Base-by-base conservation (phyloP, 768 basidiomycete species). In the Mycena latifolia region DNA sequence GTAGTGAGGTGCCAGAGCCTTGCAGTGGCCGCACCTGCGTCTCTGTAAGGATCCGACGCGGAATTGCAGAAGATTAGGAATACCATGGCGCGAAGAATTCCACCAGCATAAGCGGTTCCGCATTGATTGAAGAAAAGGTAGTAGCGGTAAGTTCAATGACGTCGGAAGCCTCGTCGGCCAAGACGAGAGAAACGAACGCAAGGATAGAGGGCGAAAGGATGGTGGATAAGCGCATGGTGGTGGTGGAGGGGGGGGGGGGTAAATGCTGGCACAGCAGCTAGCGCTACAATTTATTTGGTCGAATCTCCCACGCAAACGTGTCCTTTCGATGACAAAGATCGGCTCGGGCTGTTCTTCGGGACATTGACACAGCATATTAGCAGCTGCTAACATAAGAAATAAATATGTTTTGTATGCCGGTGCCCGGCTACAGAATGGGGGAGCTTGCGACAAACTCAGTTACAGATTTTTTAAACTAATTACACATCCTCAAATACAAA, bases 11-110 rank as follows among this genome's bases (percentile, higher is more conserved):
- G 95, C 95, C 57, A 98, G 86, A 35, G 95, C 93, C 75, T 97
- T 97, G 85, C 96, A 98, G 82, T 98, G 96, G 50, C 95, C 95
- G 76, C 95, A 96, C 93, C 92, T 93, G 57, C 25, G 48, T n/a
- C 2, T 37, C 68, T 6, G 55, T 22, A 11, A 27, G 29, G 15
- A 48, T 37, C 8, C 33, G 43, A 31, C 37, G 18, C 31, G 33
- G 28, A 50, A 55, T 1, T 11, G 27, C 45, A 39, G 43, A 41
- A 48, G 27, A 57, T 20, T 68, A 67, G 29, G 68, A 75, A 18
- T 74, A 92, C 92, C 92, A 95, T 68, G 92, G 93, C 28, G 94
- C 93, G 76, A 94, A 97, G 89, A 96, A 99, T 84, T 99, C 97
- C 66, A 98, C 93, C 31, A 99, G 86, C 67, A 95, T 88, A 69